A percentile compares a stretch with the other conserved stretches of the same genome.
Conservation (phyloP, 2,329 filamentous ascomycete species). For the Fusarium floridanum region DNA sequence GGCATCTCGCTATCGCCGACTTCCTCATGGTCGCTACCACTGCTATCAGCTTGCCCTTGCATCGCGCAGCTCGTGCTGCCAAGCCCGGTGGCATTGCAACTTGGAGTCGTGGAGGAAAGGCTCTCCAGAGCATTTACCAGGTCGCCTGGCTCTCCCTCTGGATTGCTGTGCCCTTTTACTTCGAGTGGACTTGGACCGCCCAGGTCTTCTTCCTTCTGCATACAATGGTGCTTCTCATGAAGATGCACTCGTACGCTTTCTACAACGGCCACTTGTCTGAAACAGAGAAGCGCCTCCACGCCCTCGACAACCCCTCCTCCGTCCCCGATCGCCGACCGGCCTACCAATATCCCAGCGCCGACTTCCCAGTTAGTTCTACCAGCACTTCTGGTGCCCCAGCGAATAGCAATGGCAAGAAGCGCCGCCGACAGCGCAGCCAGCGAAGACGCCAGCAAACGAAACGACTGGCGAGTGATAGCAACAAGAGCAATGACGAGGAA, state of each 20-base stretch:
- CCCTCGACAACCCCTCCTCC: constrained; percentile 80
- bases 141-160: constrained; percentile 82
- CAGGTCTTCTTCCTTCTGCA: constrained; percentile 96
- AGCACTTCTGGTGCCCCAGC: constrained; percentile 42
- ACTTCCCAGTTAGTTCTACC: constrained; percentile 58
- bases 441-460: constrained; percentile 31
- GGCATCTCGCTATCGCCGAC: constrained; percentile 87
- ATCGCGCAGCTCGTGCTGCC: constrained; percentile 72
- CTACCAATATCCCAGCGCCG: constrained; percentile 79
- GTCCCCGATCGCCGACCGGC: constrained; percentile 74
- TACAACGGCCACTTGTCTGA: constrained; percentile 97
- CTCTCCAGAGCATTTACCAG: constrained; percentile 87
- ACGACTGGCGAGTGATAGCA: constrained; percentile 34
- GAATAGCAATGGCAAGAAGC: constrained; percentile 40
- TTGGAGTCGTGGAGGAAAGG: constrained; percentile 84
- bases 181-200: constrained; percentile 96
- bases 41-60: constrained; percentile 78
- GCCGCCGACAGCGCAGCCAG: constrained; percentile 36
- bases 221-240: constrained; percentile 94
- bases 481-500: constrained; percentile 47
- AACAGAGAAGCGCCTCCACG: constrained; percentile 82
- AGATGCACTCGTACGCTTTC: constrained; percentile 98
- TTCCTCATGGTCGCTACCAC: constrained; percentile 86
- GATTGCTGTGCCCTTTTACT: constrained; percentile 85
- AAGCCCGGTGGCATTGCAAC: constrained; percentile 66